Evolutionary conservation across 345 rosid species (phyloP), one percentile per base, ranked within the genome.

Genomic region (Camelina laxa): DNA sequence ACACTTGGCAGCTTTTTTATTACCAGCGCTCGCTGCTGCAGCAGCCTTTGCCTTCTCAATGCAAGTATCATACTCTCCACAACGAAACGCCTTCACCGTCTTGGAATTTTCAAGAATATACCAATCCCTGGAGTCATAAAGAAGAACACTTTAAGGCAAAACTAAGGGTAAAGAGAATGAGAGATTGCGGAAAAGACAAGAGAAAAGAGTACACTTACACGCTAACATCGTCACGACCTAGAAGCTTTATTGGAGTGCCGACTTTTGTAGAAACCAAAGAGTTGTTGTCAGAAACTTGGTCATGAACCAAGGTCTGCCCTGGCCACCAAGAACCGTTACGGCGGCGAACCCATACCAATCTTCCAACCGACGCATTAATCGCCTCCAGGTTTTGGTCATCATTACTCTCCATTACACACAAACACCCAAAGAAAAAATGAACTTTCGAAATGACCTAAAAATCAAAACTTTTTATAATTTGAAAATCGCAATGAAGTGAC

Each of bases 281-380:
- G 47, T 82, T 83, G 45, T 82, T 83, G 47, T 88, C 91, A 49
- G 93, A 82, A 56, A 96, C 67, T 77, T 96, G 90, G n/a, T 92
- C 88, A 11, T 80, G 80, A 54, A 86, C 81, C 84, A 96, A 76
- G 74, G 87, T 89, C 82, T 87, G 89, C 55, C 97, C 99, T 1
- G 99, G 99, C 99, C 99, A 96, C 99, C 99, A 96, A 10, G 99
- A 91, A 31, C 98, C 98, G 78, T 96, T 96, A 76, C 99, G 82
- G 49, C 98, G 88, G 13, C 97, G 91, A 53, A 96, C 98, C 99
- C 99, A 96, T 30, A 96, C 99, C 81, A 96, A 82, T 57, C 93
- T 84, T 14, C 99, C 99, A 39, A 96, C 92, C 6, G 96, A 86
- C 21, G 85, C 84, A 78, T 96, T 92, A 82, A 92, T 87, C 73